Base-by-base conservation (phyloP, 495 filamentous ascomycete genomes). In the Penicillium bovifimosum region DNA sequence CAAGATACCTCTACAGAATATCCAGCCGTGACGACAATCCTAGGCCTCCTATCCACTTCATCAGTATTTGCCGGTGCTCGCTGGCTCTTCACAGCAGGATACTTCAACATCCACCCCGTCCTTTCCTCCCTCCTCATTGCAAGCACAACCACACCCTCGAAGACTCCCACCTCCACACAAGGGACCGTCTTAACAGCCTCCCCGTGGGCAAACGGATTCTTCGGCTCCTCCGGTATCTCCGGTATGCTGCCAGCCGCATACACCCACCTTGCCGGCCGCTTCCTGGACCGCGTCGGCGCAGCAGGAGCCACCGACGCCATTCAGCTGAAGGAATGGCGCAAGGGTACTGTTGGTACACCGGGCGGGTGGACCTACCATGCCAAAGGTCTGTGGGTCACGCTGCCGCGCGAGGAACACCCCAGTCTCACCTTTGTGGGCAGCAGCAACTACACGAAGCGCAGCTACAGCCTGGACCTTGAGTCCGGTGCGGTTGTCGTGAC, bases 321-420 rank as follows among this genome's bases (percentile, higher is more conserved):
- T n/a, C 69, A 80, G 24, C 71, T 99, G 10, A 85, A 85, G 48
- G 93, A 99, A 70, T 99, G 95, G 95, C 79, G 84, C 35, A 81
- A 80, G 35, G 93, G 92, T 5, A 87, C 83, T 0, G 86, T 95
- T 20, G 83, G 84, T 24, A 80, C 90, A 60, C 82, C 84, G 0
- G 86, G 76, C 14, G 95, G 88, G 2, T 99, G 93, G 93, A 96
- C 91, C 0, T 99, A 99, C 64, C 93, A 99, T 62, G 93, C 93
- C 42, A 99, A 99, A 70, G 93, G 93, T 0, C 74, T 98, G 2
- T 98, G 93, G 93, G 78, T 96, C 18, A 90, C 88, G 0, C 68
- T 96, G 10, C 84, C 84, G 0, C 56, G 62, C 38, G 72, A 73
- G 42, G 66, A 75, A 53, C 47, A 71, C 38, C 90, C 92, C 2